These are phyloP conservation scores for Buxus sempervirens DNA, from an alignment of 164 flowering plant species.

Conservation along the genomic window DNA sequence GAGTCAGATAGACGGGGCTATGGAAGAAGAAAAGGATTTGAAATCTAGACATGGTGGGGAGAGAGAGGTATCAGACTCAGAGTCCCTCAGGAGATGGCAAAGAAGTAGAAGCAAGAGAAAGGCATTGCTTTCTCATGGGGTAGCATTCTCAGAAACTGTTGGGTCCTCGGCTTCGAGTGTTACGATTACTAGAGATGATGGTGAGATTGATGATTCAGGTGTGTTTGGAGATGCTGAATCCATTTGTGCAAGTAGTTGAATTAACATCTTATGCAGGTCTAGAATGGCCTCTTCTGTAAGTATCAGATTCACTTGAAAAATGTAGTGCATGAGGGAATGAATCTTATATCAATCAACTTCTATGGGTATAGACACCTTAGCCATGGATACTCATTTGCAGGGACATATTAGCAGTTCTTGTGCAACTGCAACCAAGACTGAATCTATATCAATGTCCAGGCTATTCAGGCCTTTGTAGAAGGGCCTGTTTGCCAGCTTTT, in stretches of 20 bases:
- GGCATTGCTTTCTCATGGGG: slow-evolving; percentile 18
- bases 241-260: slow-evolving; percentile 14
- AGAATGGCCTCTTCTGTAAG: too few species aligned
- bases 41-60: slow-evolving; percentile 5
- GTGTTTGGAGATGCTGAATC: slow-evolving; percentile 20
- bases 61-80: slow-evolving; percentile 32
- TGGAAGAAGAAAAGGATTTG: neutral
- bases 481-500: too few species aligned
- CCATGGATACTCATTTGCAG: too few species aligned
- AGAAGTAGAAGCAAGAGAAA: slow-evolving; percentile 45
- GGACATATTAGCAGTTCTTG: too few species aligned
- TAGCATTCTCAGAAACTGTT: slow-evolving; percentile 12
- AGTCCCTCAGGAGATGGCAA: slow-evolving; percentile 41
- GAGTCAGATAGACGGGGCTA: slow-evolving; percentile 2
- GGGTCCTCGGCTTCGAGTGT: slow-evolving; percentile 45
- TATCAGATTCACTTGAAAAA: too few species aligned
- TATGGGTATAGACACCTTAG: too few species aligned
- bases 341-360: too few species aligned
- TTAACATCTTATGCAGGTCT: too few species aligned
- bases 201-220: slow-evolving; percentile 13
- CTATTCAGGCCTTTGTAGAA: too few species aligned
- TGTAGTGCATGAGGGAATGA: too few species aligned
- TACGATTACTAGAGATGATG: slow-evolving; percentile 19
- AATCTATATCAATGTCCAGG: too few species aligned
- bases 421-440: too few species aligned